phyloP scores from a whole-genome alignment of 805 yeast species.

The Diddensiella transvaalensis region DNA sequence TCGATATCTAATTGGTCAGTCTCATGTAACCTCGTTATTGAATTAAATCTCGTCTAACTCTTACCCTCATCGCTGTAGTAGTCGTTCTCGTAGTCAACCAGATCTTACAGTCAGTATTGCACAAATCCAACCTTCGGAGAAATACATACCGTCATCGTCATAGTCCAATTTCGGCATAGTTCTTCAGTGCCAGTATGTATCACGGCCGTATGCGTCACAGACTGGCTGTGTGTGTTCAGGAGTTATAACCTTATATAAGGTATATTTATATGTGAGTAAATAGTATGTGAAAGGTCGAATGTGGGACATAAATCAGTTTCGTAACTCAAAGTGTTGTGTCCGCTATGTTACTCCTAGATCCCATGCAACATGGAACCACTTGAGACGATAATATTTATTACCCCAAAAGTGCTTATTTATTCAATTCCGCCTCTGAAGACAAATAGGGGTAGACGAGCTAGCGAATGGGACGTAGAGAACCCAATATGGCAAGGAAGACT shows the following conservation, averaged over 20 bases:
- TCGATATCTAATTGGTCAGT: conserved; percentile 18
- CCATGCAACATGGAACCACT: conserved; percentile 5
- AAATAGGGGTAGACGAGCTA: conserved; percentile 27
- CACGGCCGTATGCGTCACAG: no score
- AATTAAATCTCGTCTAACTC: conserved; percentile 1
- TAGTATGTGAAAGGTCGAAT: no score
- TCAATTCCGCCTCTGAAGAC: conserved; percentile 31
- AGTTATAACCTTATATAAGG: no score
- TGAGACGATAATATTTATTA: conserved; percentile 20
- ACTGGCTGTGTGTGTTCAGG: no score
- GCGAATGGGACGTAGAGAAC: conserved; percentile 35
- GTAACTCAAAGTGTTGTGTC: no score
- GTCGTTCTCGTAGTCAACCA: conserved; percentile 18
- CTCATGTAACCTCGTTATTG: background rate
- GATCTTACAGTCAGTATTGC: no score
- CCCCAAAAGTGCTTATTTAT: conserved; percentile 27
- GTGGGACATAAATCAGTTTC: no score
- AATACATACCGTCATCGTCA: conserved; percentile 12
- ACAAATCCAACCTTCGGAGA: no score
- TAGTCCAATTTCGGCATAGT: conserved; percentile 7
- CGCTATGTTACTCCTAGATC: background rate
- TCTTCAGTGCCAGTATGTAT: background rate
- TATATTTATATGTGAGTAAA: no score
- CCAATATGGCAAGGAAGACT: conserved; percentile 38
- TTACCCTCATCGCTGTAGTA: conserved; percentile 23